phyloP scores from a whole-genome alignment of 192 early-diverging fungal species.

The Gonapodya sp. region DNA sequence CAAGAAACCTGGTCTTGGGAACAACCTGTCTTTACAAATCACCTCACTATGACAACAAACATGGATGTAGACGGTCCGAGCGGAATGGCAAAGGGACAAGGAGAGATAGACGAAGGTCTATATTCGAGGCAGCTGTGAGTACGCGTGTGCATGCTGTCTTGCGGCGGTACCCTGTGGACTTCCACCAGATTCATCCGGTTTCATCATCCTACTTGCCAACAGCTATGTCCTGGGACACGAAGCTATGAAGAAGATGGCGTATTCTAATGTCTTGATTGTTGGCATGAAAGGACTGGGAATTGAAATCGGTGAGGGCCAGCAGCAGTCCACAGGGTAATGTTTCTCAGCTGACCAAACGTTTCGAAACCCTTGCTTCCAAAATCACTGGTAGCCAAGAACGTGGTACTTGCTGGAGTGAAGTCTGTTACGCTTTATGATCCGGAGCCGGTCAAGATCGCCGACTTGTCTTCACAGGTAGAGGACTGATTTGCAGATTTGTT shows the following conservation, averaged over 20 bases:
- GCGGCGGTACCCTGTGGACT: background rate
- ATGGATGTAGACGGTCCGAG: slow-evolving; percentile 20
- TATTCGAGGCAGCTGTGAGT: slow-evolving; percentile 98
- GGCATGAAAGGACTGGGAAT: slow-evolving; percentile 94
- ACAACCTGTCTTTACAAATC: background rate
- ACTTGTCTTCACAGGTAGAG: slow-evolving; percentile 78
- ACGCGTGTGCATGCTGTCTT: background rate
- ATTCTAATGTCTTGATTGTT: slow-evolving; percentile 90
- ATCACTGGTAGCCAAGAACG: slow-evolving; percentile 74
- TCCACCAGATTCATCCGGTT: background rate
- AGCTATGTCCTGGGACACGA: slow-evolving; percentile 86
- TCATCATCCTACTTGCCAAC: slow-evolving; percentile 16
- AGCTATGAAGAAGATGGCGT: slow-evolving; percentile 97
- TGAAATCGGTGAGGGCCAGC: slow-evolving; percentile 70
- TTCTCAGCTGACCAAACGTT: background rate
- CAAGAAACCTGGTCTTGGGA: background rate
- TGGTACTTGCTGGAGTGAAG: slow-evolving; percentile 97
- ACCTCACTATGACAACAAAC: slow-evolving; percentile 1
- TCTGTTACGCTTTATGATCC: slow-evolving; percentile 93
- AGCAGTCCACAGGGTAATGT: background rate
- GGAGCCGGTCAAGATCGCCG: slow-evolving; percentile 56
- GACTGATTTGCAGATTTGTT: background rate
- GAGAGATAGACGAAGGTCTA: slow-evolving; percentile 83
- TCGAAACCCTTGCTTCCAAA: background rate
- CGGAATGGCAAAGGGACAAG: background rate